Base-by-base conservation (phyloP, 495 filamentous ascomycete species). In the Antarctomyces pellizariae region DNA sequence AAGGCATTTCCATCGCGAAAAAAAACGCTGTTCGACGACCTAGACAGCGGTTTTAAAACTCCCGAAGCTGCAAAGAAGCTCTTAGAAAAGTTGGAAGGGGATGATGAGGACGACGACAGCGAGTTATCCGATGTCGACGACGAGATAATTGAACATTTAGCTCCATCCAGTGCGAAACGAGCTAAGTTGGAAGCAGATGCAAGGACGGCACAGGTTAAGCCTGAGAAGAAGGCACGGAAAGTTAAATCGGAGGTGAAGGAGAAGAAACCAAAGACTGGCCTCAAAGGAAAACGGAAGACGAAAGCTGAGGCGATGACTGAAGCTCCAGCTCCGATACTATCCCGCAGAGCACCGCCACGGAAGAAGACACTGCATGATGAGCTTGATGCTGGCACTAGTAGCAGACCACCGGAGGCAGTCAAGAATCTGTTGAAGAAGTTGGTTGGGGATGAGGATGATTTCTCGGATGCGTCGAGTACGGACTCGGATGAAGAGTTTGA, bases 311-410 rank as follows among this genome's bases (percentile, higher is more conserved):
- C n/a, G n/a, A n/a, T n/a, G n/a, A n/a, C n/a, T n/a, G n/a, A n/a
- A n/a, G n/a, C n/a, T n/a, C n/a, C n/a, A n/a, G n/a, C n/a, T n/a
- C n/a, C n/a, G n/a, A n/a, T n/a, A n/a, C n/a, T n/a, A n/a, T n/a
- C n/a, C n/a, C n/a, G n/a, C n/a, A n/a, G n/a, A n/a, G n/a, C n/a
- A n/a, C 45, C 47, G 2, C 36, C 49, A 10, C 49, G 59, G 18
- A 73, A 67, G 45, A 35, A 53, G 8, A 67, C 58, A 8, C 57
- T 74, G 13, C 76, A 71, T 52, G 75, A 71, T 38, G 62, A 63
- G 28, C 56, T 66, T 38, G 79, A 78, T 48, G 64, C 47, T 54
- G 36, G 47, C 20, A 39, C 50, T 37, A n/a, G n/a, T n/a, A n/a
- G n/a, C n/a, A 50, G 49, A 1, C 62, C 57, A 0, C 47, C 62